These are phyloP conservation scores for Epichloe hybrida DNA, from an alignment of 2,329 filamentous ascomycete species.

Conservation along the genomic window DNA sequence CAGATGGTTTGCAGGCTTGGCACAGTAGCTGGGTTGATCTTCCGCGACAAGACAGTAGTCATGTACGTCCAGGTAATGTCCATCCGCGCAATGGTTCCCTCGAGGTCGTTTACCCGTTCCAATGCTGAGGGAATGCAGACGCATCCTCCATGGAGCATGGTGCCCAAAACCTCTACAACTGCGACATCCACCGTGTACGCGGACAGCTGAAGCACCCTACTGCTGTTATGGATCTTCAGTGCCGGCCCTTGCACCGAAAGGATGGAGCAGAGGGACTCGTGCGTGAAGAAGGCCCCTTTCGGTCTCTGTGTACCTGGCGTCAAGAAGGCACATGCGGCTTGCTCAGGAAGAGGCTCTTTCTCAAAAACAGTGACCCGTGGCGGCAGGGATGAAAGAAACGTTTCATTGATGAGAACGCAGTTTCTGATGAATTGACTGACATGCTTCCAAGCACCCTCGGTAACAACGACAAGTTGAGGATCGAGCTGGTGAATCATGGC, in stretches of 20 bases:
- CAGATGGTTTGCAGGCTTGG: conserved; percentile 28
- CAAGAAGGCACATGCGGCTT: conserved; percentile 48
- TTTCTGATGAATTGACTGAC: conserved; percentile 26
- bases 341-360: conserved; percentile 25
- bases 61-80: conserved; percentile 39
- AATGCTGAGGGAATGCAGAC: conserved; percentile 42
- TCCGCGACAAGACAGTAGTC: conserved; percentile 44
- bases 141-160: conserved; percentile 42
- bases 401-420: conserved; percentile 28
- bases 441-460: conserved; percentile 26
- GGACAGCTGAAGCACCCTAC: conserved; percentile 43
- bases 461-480: conserved; percentile 30
- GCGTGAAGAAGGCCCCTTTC: conserved; percentile 49
- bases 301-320: conserved; percentile 36
- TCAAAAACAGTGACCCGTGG: conserved; percentile 17
- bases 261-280: conserved; percentile 41
- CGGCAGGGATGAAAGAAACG: conserved; percentile 23
- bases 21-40: conserved; percentile 23
- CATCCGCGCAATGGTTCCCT: conserved; percentile 35
- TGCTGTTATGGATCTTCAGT: conserved; percentile 33
- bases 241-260: conserved; percentile 36
- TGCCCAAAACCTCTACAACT: conserved; percentile 36
- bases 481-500: conserved; percentile 30
- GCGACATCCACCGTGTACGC: conserved; percentile 40
- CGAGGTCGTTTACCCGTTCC: conserved; percentile 35